Evolutionary conservation across 805 yeast genomes (phyloP).

Genomic region (Candida odintsovae): DNA sequence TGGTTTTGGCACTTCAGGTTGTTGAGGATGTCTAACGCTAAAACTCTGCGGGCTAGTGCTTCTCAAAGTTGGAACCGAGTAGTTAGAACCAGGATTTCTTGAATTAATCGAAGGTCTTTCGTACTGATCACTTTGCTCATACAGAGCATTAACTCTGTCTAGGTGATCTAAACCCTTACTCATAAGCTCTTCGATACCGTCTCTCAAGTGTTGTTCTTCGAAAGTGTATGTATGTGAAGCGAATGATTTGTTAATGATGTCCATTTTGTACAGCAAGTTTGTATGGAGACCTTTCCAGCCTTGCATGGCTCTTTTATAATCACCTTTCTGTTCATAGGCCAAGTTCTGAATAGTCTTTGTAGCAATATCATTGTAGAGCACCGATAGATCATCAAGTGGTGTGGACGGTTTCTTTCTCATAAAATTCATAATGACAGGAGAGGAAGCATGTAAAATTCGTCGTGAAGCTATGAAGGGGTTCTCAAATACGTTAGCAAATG

Average conservation of each 20-base stretch:
- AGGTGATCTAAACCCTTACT: conserved; percentile 30
- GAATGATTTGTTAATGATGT: conserved; percentile 40
- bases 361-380: conserved; percentile 57
- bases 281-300: conserved; percentile 77
- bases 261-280: conserved; percentile 49
- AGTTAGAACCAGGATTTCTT: conserved; percentile 1
- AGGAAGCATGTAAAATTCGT: neutral
- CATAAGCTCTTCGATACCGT: conserved; percentile 21
- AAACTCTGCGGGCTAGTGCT: conserved; percentile 20
- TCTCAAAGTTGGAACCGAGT: conserved; percentile 21
- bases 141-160: conserved; percentile 28
- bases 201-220: conserved; percentile 38
- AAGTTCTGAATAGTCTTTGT: conserved; percentile 51
- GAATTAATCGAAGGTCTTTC: neutral
- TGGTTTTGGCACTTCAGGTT: conserved; percentile 8
- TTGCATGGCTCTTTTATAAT: conserved; percentile 49
- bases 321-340: conserved; percentile 49
- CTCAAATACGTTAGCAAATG: neutral
- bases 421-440: conserved; percentile 33
- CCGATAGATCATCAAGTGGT: conserved; percentile 53
- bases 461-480: neutral
- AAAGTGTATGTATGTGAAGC: conserved; percentile 29
- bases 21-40: conserved; percentile 16
- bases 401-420: conserved; percentile 55
- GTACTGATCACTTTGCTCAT: conserved; percentile 7